phyloP scores from a whole-genome alignment of 164 flowering plant species.

The Magnolia officinalis region DNA sequence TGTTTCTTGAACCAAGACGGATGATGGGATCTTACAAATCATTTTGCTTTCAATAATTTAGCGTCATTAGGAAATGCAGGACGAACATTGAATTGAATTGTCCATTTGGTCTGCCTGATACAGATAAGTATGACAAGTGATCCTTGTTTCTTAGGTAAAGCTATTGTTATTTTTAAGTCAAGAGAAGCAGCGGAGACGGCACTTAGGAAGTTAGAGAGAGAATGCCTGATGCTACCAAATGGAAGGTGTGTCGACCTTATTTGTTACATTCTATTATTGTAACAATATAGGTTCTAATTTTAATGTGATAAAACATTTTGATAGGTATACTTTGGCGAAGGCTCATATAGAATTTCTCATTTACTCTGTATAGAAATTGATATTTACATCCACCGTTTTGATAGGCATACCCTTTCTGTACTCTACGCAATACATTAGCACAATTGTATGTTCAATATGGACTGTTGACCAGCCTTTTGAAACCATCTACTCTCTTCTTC shows the following conservation, averaged over 20 bases:
- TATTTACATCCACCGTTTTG: not conserved
- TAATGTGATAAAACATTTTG: not conserved
- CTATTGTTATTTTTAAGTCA: conserved; percentile 57
- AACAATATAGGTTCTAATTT: not conserved
- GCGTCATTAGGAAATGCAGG: not conserved
- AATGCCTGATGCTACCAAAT: conserved; percentile 62
- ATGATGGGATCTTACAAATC: not conserved
- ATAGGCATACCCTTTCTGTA: not conserved
- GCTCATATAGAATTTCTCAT: not conserved
- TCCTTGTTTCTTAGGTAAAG: conserved; percentile 51
- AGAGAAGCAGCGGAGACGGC: conserved; percentile 55
- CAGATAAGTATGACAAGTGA: not conserved
- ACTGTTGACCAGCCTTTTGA: not conserved
- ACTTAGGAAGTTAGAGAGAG: conserved; percentile 38
- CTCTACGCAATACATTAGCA: not conserved
- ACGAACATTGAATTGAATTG: not conserved
- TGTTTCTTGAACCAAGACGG: not conserved
- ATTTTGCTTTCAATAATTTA: not conserved
- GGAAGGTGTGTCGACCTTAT: conserved; percentile 45
- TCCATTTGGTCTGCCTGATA: not conserved
- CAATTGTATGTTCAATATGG: not conserved
- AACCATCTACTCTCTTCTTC: not conserved
- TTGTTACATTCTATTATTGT: not conserved
- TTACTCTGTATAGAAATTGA: not conserved
- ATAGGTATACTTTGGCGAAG: not conserved